A percentile compares a stretch with the other conserved stretches of the same genome.
Conservation (phyloP, 768 basidiomycete species). For the Suillus weaverae region DNA sequence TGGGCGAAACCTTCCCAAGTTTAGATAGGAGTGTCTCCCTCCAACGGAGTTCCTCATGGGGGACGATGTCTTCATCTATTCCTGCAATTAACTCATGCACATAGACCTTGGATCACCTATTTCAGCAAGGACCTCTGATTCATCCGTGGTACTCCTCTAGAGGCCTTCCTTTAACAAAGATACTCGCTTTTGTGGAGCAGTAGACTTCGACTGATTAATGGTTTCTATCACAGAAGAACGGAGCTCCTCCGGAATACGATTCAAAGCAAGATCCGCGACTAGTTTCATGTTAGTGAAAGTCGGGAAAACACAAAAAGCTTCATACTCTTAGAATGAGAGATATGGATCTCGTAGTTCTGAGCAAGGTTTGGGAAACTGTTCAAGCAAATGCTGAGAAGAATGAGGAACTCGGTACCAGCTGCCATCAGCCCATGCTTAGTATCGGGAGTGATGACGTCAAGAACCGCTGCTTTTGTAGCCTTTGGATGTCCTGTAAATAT, state of each 20-base stretch:
- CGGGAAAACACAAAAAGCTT: slow-evolving; percentile 8
- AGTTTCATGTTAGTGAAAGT: slow-evolving; percentile 9
- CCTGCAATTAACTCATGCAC: slow-evolving; percentile 4
- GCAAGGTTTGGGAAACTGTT: slow-evolving; percentile 70
- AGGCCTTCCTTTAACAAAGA: slow-evolving; percentile 70
- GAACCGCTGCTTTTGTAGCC: slow-evolving; percentile 69
- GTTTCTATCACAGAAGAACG: slow-evolving; percentile 62
- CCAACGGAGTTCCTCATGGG: too few species aligned
- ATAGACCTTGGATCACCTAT: slow-evolving; percentile 41
- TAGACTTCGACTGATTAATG: slow-evolving; percentile 63
- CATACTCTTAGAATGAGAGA: slow-evolving; percentile 78
- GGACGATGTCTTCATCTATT: slow-evolving; percentile 64
- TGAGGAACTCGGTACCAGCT: slow-evolving; percentile 72
- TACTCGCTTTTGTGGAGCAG: slow-evolving; percentile 66
- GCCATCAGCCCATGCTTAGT: slow-evolving; percentile 60
- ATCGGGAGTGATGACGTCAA: slow-evolving; percentile 84
- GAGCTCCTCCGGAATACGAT: slow-evolving; percentile 57
- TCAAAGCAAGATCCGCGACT: slow-evolving; percentile 71
- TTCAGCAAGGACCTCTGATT: slow-evolving; percentile 70
- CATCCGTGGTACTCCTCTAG: slow-evolving; percentile 64
- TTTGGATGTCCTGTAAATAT: slow-evolving; percentile 80
- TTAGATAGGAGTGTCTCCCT: slow-evolving; percentile 53
- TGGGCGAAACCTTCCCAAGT: slow-evolving; percentile 61
- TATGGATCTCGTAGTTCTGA: slow-evolving; percentile 69
- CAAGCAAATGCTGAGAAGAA: slow-evolving; percentile 65